phyloP scores from a whole-genome alignment of 768 basidiomycete species.

The Boletellus sp. region DNA sequence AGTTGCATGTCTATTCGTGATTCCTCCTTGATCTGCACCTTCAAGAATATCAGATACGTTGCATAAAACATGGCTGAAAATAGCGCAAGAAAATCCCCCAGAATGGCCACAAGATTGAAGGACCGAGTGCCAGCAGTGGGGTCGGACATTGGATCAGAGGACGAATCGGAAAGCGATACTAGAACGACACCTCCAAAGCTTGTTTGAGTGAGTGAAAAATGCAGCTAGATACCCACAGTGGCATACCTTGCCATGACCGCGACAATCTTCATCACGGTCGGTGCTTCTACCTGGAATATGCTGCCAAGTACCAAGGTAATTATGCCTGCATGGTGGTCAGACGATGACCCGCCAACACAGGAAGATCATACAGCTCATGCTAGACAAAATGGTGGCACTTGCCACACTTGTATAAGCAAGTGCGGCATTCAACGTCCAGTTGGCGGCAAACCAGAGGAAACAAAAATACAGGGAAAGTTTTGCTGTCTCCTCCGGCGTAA shows the following conservation, averaged over 20 bases:
- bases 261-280: slow-evolving; percentile 67
- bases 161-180: slow-evolving; percentile 85
- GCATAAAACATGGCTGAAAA: slow-evolving; percentile 88
- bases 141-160: slow-evolving; percentile 13
- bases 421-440: slow-evolving; percentile 84
- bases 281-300: slow-evolving; percentile 73
- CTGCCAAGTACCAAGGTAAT: slow-evolving; percentile 87
- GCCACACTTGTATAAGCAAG: slow-evolving; percentile 91
- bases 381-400: slow-evolving; percentile 84
- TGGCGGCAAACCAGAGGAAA: slow-evolving; percentile 90
- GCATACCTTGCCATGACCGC: slow-evolving; percentile 78
- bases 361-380: slow-evolving; percentile 71
- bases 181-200: slow-evolving; percentile 82
- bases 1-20: slow-evolving; percentile 89
- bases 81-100: slow-evolving; percentile 83
- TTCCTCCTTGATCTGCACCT: slow-evolving; percentile 78
- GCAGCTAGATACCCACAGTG: neutral
- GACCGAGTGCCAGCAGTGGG: slow-evolving; percentile 12
- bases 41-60: slow-evolving; percentile 83
- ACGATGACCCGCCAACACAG: neutral
- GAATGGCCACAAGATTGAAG: slow-evolving; percentile 25
- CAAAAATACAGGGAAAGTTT: slow-evolving; percentile 77
- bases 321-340: slow-evolving; percentile 56
- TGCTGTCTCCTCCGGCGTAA: slow-evolving; percentile 70
- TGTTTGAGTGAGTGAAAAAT: slow-evolving; percentile 9